phyloP scores from a whole-genome alignment of 2,329 filamentous ascomycete genomes.

The Monosporascus sp. region DNA sequence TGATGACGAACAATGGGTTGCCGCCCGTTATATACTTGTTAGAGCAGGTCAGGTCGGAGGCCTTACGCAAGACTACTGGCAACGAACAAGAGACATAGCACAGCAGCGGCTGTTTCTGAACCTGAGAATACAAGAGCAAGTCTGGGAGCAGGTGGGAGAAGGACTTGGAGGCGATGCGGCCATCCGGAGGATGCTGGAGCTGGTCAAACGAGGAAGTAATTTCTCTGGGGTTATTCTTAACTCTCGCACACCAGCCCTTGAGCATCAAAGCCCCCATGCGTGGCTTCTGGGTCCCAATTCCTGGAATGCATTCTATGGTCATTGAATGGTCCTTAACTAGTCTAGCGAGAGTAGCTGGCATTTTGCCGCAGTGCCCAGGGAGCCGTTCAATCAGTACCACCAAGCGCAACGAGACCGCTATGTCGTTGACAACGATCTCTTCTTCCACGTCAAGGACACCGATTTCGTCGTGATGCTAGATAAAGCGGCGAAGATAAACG shows the following conservation, averaged over 20 bases:
- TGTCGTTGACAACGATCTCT: neutral
- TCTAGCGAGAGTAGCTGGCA: too few relatives aligned
- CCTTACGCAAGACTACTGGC: slow-evolving; percentile 1
- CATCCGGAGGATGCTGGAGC: neutral
- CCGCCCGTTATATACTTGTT: neutral
- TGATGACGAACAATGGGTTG: neutral
- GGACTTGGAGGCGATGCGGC: neutral
- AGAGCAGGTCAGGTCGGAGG: neutral
- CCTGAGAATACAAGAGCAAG: neutral
- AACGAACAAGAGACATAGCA: neutral
- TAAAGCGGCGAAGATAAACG: neutral
- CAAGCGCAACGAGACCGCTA: slow-evolving; percentile 1
- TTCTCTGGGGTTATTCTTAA: too few relatives aligned
- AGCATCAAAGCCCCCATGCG: too few relatives aligned
- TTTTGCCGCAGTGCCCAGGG: neutral
- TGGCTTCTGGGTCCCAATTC: too few relatives aligned
- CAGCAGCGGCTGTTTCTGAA: neutral
- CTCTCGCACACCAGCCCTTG: too few relatives aligned
- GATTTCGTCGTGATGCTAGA: slow-evolving; percentile 1
- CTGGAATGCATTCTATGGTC: too few relatives aligned
- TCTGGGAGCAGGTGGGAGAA: neutral
- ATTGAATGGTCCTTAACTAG: too few relatives aligned
- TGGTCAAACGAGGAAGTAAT: neutral
- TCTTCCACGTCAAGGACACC: neutral
- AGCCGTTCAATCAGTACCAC: neutral